Evolutionary conservation across 805 yeast genomes (phyloP), one percentile per base, ranked within the genome.

Genomic region (Priceomyces medius): DNA sequence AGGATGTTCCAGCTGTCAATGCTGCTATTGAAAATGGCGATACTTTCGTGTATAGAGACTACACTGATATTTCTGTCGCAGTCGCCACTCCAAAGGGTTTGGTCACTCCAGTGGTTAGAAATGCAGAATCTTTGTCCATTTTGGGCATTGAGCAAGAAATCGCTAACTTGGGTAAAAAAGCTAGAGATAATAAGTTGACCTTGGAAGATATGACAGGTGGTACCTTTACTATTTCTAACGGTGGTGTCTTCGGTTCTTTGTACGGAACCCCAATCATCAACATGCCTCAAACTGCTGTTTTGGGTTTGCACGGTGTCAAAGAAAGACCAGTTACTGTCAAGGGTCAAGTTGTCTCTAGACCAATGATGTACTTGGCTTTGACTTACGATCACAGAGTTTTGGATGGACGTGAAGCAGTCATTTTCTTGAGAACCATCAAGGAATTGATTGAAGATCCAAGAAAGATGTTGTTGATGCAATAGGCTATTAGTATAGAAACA

Each of bases 171-270:
- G 93, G 97, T 70, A 74, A 73, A 62, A 91, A 88, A 74, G 99
- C 99, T 49, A 87, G 98, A 70, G 98, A 91, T 64, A 93, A 93
- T 61, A 90, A 93, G 74, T 79, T 93, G 62, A 88, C 97, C 42
- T 72, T 93, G 51, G 99, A 93, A 76, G 99, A 93, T 69, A 91
- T 93, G 98, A 80, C 97, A 47, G 99, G 99, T 67, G 99, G 99
- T 68, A 90, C 98, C 46, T 90, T 93, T 78, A 93, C 99, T 60
- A 93, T 93, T 59, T 93, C 98, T 42, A 93, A 93, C 74, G 99
- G 99, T 66, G 99, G 99, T 69, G 97, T 93, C 44, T 93, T 93
- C 60, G 99, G 99, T 50, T 93, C 98, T 19, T 76, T 93, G 53
- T 88, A 85, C 68, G 99, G 99, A 66, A 93, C 99, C 40, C 99